Evolutionary conservation across 202 grass and related monocot species (phyloP), one percentile per base, ranked within the genome.

Genomic region (Cymbopogon flexuosus): DNA sequence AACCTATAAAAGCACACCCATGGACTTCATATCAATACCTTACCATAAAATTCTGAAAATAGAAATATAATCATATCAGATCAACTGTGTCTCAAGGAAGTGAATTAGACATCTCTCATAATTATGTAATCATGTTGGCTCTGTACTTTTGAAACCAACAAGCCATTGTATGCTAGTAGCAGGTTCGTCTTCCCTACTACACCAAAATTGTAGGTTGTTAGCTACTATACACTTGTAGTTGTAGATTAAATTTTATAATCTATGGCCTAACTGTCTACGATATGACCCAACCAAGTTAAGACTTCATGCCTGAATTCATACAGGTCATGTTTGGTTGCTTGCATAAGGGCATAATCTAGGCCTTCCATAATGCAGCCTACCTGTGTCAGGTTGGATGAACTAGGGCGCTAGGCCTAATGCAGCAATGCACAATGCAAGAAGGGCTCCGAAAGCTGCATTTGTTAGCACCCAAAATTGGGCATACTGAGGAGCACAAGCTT

Each of bases 1-100:
- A 80, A 64, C 80, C 90, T 96, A 75, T 4, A 81, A 73, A 79
- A 79, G 36, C 30, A 81, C 46, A 16, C 8, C 23, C 35, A 49
- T 65, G 49, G 24, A 59, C 18, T 65, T 36, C 30, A 73, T 67
- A 3, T 84, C 10, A 51, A 39, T 68, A 84, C 37, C 22, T 70
- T 84, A 72, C 60, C 72, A 40, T 10, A 61, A 12, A 83, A 87
- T 33, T 5, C 15, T 78, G 41, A 79, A 74, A 41, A 19, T 9
- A 54, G 16, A 19, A 54, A 54, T 19, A 59, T 64, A 19, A 4
- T 61, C 52, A 40, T 41, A 37, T 39, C 0, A 2, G 10, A 23
- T 42, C 65, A 70, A 31, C 9, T 69, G 42, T 63, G 49, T 72
- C 18, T 56, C 40, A 33, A 46, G n/a, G 14, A 82, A 3, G 5